Evolutionary conservation across 371 early-diverging fungal species (phyloP).

Genomic region (Amoeboaphelidium protococcarum): DNA sequence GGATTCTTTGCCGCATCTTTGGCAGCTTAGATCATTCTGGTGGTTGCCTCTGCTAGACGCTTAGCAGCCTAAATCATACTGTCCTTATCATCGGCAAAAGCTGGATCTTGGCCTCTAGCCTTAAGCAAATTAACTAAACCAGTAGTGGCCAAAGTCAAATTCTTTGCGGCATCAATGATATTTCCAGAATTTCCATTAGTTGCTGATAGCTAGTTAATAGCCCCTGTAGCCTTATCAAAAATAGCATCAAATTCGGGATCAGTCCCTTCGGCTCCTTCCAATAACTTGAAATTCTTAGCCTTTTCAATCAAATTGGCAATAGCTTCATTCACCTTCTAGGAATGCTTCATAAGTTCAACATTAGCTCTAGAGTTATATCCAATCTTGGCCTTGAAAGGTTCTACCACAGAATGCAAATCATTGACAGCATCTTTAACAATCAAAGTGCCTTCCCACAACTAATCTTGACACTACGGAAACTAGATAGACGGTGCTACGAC

Average conservation of each 20-base stretch:
- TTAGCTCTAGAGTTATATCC: neutral
- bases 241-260: neutral
- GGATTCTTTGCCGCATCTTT: constrained; percentile 14
- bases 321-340: neutral
- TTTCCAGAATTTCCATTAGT: constrained; percentile 1
- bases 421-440: neutral
- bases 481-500: neutral
- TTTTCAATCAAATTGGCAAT: neutral
- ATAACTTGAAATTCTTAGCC: neutral
- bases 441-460: neutral
- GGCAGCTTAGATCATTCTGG: constrained; percentile 17
- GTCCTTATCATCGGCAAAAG: neutral
- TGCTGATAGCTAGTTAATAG: constrained; percentile 8
- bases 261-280: neutral
- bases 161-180: neutral
- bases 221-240: neutral
- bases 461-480: neutral
- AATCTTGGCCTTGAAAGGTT: neutral
- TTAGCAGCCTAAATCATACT: constrained; percentile 1
- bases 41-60: constrained; percentile 12
- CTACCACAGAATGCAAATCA: neutral
- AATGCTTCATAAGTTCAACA: neutral
- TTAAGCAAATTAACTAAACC: neutral
- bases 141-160: neutral
- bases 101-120: neutral